phyloP scores from a whole-genome alignment of 208 protist genomes.

The Trypanosoma congolense region DNA sequence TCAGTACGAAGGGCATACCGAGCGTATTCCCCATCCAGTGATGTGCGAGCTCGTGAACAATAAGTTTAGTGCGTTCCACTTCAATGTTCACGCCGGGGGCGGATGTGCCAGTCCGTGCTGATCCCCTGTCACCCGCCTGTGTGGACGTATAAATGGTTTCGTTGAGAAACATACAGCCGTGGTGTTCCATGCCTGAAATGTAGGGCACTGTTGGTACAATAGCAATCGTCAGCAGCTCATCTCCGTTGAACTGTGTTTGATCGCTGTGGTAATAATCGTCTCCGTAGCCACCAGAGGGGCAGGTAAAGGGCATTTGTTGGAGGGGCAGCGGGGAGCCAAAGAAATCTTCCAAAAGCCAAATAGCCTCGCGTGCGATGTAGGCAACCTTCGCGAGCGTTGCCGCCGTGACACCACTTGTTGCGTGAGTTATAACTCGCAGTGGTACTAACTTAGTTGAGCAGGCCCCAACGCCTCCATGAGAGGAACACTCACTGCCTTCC shows the following conservation, averaged over 20 bases:
- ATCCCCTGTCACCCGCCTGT: neutral
- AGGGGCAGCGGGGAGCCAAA: constrained; percentile 61
- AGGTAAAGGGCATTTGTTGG: constrained; percentile 22
- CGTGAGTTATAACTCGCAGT: constrained; percentile 15
- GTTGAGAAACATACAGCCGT: constrained; percentile 80
- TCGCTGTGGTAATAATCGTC: neutral
- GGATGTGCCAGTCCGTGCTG: neutral
- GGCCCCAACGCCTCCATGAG: neutral
- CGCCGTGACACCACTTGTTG: constrained; percentile 20
- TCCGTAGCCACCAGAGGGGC: neutral
- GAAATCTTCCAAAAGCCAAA: constrained; percentile 51
- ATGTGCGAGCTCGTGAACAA: constrained; percentile 84
- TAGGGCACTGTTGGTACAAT: constrained; percentile 73
- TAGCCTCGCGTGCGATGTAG: constrained; percentile 22
- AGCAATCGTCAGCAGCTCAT: constrained; percentile 35
- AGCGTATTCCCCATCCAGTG: constrained; percentile 85
- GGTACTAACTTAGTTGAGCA: constrained; percentile 8
- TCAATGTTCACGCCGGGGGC: constrained; percentile 19
- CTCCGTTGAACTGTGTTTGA: neutral
- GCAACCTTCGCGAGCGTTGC: constrained; percentile 30
- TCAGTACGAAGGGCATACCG: constrained; percentile 75
- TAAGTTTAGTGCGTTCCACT: constrained; percentile 41
- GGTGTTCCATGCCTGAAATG: constrained; percentile 87
- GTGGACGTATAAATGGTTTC: constrained; percentile 40
- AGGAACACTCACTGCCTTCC: neutral